Percentiles rank a stretch among this genome's conserved stretches.
Conservation (phyloP, 1,284 basidiomycete genomes). For the Microbotryum violaceum region DNA sequence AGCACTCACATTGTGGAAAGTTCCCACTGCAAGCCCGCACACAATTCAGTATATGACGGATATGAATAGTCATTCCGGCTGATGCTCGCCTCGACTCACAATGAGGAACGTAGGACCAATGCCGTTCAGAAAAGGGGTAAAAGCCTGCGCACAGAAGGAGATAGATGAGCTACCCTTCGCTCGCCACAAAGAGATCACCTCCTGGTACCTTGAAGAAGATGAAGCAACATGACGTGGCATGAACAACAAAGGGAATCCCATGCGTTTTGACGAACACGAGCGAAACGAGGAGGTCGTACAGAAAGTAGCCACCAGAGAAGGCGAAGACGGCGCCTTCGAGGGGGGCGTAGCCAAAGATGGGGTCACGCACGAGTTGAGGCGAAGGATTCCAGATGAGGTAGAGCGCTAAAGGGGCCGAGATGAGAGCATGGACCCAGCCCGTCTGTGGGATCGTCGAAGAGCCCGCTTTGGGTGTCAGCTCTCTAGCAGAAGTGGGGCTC, state of each 20-base stretch:
- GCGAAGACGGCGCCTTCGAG: conserved; percentile 10
- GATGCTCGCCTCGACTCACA: not conserved
- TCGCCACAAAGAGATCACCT: not conserved
- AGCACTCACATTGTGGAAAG: conserved; percentile 24
- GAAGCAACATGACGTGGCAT: conserved; percentile 37
- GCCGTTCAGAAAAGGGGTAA: conserved; percentile 32
- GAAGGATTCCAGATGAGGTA: conserved; percentile 12
- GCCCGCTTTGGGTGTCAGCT: not conserved
- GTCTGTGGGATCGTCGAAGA: conserved; percentile 6
- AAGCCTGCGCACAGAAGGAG: conserved; percentile 38
- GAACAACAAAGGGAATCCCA: conserved; percentile 39
- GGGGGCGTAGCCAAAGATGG: conserved; percentile 4
- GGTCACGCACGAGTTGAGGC: conserved; percentile 3
- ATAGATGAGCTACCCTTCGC: conserved; percentile 9
- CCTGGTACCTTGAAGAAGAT: conserved; percentile 27
- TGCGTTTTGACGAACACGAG: conserved; percentile 25
- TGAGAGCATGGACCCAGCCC: conserved; percentile 31
- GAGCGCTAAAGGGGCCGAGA: conserved; percentile 7
- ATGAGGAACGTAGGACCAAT: conserved; percentile 32
- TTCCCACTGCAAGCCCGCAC: conserved; percentile 32
- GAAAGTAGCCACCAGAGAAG: conserved; percentile 11
- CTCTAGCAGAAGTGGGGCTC: not conserved
- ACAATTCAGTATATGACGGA: not conserved
- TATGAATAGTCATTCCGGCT: not conserved
- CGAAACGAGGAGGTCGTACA: conserved; percentile 36